Conservation (phyloP, 805 yeast genomes). For the Kazachstania africana region DNA sequence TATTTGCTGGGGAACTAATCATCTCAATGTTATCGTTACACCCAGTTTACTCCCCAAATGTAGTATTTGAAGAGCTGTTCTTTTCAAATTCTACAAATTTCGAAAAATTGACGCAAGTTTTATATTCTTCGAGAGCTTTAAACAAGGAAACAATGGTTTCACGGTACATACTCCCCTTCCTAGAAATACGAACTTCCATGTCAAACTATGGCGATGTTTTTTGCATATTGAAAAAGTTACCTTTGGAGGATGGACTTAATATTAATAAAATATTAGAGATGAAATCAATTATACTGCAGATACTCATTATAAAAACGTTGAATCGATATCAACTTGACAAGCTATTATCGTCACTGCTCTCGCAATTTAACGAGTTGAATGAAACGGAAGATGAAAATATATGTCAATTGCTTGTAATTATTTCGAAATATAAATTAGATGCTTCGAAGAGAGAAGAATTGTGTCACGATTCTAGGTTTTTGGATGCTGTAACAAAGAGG, state of each 20-base stretch:
- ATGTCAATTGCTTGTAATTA: slow-evolving; percentile 12
- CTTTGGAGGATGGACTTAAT: slow-evolving; percentile 6
- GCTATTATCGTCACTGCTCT: slow-evolving; percentile 2
- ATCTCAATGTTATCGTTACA: slow-evolving; percentile 10
- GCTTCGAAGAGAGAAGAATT: slow-evolving; percentile 4
- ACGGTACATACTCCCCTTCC: slow-evolving; percentile 10
- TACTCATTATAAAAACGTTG: slow-evolving; percentile 8
- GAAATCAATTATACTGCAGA: slow-evolving; percentile 10
- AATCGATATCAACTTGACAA: slow-evolving; percentile 2
- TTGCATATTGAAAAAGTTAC: slow-evolving; percentile 7
- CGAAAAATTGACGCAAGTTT: slow-evolving; percentile 4
- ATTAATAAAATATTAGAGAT: slow-evolving; percentile 5
- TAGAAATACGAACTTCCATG: slow-evolving; percentile 7
- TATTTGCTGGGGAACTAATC: slow-evolving; percentile 8
- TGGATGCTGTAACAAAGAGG: slow-evolving; percentile 22
- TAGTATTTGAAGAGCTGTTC: slow-evolving; percentile 12
- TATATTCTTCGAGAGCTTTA: slow-evolving; percentile 5
- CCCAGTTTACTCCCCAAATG: slow-evolving; percentile 9
- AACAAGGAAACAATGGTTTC: slow-evolving; percentile 10
- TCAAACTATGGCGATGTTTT: slow-evolving; percentile 5
- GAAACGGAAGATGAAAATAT: slow-evolving; percentile 10
- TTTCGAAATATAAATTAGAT: slow-evolving; percentile 5
- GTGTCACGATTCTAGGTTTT: slow-evolving; percentile 11
- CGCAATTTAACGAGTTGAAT: slow-evolving; percentile 5
- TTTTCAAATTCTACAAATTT: slow-evolving; percentile 5